Conservation (phyloP, 1,139 yeast species). For the Meyerozyma guilliermondii region DNA sequence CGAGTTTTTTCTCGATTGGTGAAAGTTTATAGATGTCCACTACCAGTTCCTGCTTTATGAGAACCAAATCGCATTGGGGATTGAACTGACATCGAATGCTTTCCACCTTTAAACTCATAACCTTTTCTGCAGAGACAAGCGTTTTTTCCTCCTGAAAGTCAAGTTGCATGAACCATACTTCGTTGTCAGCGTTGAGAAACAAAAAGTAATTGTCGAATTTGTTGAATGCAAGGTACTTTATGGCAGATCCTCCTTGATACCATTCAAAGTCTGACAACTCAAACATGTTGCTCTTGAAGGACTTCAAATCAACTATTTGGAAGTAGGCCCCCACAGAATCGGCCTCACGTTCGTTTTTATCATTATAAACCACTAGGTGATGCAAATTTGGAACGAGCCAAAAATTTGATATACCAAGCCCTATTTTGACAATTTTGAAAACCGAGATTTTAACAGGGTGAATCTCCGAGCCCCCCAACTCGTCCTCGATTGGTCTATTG, state of each 20-base stretch:
- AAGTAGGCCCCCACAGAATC: constrained; percentile 13
- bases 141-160: constrained; percentile 3
- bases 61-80: constrained; percentile 22
- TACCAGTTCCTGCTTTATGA: neutral
- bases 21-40: neutral
- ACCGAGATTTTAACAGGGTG: constrained; percentile 27
- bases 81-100: constrained; percentile 16
- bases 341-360: constrained; percentile 12
- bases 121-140: neutral
- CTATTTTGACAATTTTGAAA: constrained; percentile 31
- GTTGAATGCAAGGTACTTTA: constrained; percentile 23
- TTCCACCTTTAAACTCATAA: neutral
- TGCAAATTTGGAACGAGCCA: constrained; percentile 41
- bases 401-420: constrained; percentile 26
- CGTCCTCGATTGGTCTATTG: constrained; percentile 28
- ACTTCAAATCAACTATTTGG: constrained; percentile 32
- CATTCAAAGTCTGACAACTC: constrained; percentile 26
- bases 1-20: neutral
- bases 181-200: constrained; percentile 23
- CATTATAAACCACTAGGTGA: constrained; percentile 28
- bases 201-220: constrained; percentile 25
- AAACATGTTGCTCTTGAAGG: constrained; percentile 26
- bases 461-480: constrained; percentile 20
- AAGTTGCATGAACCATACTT: constrained; percentile 26
- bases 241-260: constrained; percentile 19